phyloP scores from a whole-genome alignment of 345 rosid genomes.

The Hibiscus syriacus region DNA sequence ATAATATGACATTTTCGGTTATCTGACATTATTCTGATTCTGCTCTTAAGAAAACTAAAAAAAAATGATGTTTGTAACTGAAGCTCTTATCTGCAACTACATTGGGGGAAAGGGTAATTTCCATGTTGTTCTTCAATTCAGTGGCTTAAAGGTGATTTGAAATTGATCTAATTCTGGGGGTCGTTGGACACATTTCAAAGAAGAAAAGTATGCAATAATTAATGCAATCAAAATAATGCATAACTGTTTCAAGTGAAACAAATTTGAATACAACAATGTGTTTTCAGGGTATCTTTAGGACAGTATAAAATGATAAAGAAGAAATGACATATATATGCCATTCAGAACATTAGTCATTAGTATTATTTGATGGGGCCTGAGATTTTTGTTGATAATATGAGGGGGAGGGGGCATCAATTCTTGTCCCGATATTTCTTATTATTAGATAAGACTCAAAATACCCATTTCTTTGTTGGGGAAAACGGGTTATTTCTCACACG shows the following conservation, averaged over 20 bases:
- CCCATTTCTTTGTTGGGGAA: too few relatives aligned
- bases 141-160: slow-evolving; percentile 13
- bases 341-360: background rate
- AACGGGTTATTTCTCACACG: too few relatives aligned
- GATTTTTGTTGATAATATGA: slow-evolving; percentile 15
- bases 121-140: slow-evolving; percentile 13
- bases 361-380: background rate
- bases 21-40: slow-evolving; percentile 28
- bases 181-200: background rate
- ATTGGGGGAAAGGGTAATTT: background rate
- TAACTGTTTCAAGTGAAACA: background rate
- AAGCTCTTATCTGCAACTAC: background rate
- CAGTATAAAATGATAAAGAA: slow-evolving; percentile 13
- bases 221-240: background rate
- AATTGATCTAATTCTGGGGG: background rate
- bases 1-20: slow-evolving; percentile 25
- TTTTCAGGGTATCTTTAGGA: slow-evolving; percentile 14
- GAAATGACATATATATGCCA: slow-evolving; percentile 15
- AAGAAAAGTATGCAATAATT: background rate
- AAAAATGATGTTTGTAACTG: background rate
- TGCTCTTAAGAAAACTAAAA: slow-evolving; percentile 1
- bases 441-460: background rate
- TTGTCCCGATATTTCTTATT: background rate
- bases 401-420: background rate
- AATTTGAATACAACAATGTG: slow-evolving; percentile 4